Evolutionary conservation across 495 filamentous ascomycete genomes (phyloP), one percentile per base, ranked within the genome.

Genomic region (Penicillium parvum): DNA sequence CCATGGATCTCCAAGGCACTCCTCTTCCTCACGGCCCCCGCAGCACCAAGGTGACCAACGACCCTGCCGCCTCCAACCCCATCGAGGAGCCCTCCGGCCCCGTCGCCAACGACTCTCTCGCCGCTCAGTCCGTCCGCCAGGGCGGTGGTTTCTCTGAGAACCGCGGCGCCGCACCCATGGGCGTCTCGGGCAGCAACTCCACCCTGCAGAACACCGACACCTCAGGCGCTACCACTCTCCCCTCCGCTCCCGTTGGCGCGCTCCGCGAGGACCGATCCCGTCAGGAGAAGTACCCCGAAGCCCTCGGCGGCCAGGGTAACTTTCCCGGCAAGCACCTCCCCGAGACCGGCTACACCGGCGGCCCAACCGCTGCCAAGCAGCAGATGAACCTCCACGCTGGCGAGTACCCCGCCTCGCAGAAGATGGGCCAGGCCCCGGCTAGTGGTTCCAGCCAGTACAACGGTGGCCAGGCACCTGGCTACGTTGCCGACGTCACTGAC

Each of bases 31-130:
- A 52, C 22, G 57, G 59, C 18, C 21, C 40, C 37, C 51, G 61
- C 39, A 68, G 68, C 56, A 73, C 60, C 29, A 77, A 77, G 65
- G 58, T 69, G 46, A 74, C 68, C 41, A 77, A 53, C 34, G 78
- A 83, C 56, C 72, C 74, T 27, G 47, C 52, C 34, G 50, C 74
- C 43, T 50, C 55, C 23, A 43, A 58, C 28, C 64, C 68, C 37
- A 72, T 70, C 28, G 40, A 60, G 11, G 82, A 86, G 58, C 61
- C 69, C 18, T 57, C 78, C 12, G 81, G 82, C 43, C 61, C 76
- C 30, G 57, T 85, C 9, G 61, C 76, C 21, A 76, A 71, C 32
- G 82, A 84, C 63, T 84, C 80, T 25, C 76, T 86, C 22, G 82
- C 82, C 21, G 81, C 73, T 32, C 77, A 84, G 48, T 85, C 82